Evolutionary conservation across 371 early-diverging fungal species (phyloP), one percentile per base, ranked within the genome.

Genomic region (Capniomyces stellatus): DNA sequence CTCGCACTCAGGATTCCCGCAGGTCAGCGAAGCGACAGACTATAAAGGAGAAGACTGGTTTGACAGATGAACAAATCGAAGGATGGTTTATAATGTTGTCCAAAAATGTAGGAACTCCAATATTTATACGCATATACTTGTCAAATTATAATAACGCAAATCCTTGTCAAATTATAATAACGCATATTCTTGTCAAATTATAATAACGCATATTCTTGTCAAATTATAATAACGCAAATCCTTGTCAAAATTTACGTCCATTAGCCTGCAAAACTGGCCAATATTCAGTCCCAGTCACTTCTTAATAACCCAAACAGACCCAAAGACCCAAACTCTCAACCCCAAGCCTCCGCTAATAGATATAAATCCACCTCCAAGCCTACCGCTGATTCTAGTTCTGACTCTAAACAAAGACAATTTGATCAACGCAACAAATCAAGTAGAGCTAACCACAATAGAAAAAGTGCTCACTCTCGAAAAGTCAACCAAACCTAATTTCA

Each of bases 61-160:
- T 87, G 78, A 73, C 78, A 0, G 86, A 92, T 57, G 91, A 93
- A 60, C 92, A 92, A 64, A 64, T 93, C 3, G 93, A 92, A 61
- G 93, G 93, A 22, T 93, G 93, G 93, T 77, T 71, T 27, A 77
- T 75, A 24, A 90, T 91, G 90, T 76, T 87, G 57, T 66, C 69
- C 27, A 72, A 87, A 51, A 84, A 88, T 60, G 85, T 87, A 12
- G 67, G 77, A n/a, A n/a, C n/a, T n/a, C 39, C 78, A 76, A 57
- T 71, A 81, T n/a, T n/a, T n/a, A n/a, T n/a, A n/a, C n/a, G n/a
- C n/a, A n/a, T n/a, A n/a, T n/a, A n/a, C n/a, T n/a, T n/a, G n/a
- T n/a, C n/a, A n/a, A n/a, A n/a, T n/a, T n/a, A n/a, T n/a, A n/a
- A n/a, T n/a, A n/a, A n/a, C n/a, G n/a, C n/a, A n/a, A n/a, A n/a